Percentiles rank a stretch among this genome's conserved stretches.
phyloP scores from a whole-genome alignment of 257 asterid genomes.

The Galeopsis tetrahit region DNA sequence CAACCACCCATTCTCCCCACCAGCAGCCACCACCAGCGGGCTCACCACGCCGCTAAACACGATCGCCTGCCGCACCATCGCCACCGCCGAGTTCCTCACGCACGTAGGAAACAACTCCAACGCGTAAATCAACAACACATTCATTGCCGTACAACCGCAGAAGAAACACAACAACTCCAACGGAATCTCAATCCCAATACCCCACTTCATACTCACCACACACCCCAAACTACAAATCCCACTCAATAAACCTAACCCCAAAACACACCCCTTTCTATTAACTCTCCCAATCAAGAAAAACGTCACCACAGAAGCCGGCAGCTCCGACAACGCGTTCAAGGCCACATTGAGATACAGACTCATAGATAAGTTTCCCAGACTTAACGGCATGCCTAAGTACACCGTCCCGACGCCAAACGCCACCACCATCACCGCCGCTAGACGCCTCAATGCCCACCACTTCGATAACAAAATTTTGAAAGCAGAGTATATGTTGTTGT shows the following conservation, averaged over 20 bases:
- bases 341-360: conserved; percentile 60
- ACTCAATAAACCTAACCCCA: conserved; percentile 48
- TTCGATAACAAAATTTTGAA: conserved; percentile 43
- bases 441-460: conserved; percentile 58
- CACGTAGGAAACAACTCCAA: conserved; percentile 75
- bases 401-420: conserved; percentile 62
- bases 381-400: conserved; percentile 80
- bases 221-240: conserved; percentile 59
- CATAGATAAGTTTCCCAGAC: conserved; percentile 47
- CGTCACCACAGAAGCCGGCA: conserved; percentile 57
- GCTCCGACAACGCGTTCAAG: conserved; percentile 56
- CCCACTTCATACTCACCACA: conserved; percentile 31
- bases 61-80: conserved; percentile 72
- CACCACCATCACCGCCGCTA: conserved; percentile 50
- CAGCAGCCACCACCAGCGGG: conserved; percentile 60
- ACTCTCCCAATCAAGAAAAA: conserved; percentile 44
- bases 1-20: conserved; percentile 43
- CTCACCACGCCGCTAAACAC: conserved; percentile 59
- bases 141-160: conserved; percentile 52
- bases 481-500: conserved; percentile 48
- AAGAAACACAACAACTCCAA: conserved; percentile 63
- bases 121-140: conserved; percentile 53
- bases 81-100: conserved; percentile 71
- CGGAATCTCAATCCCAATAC: conserved; percentile 37
- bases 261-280: conserved; percentile 41